Evolutionary conservation across 2,329 filamentous ascomycete species (phyloP), one percentile per base, ranked within the genome.

Genomic region (Massarina eburnea): DNA sequence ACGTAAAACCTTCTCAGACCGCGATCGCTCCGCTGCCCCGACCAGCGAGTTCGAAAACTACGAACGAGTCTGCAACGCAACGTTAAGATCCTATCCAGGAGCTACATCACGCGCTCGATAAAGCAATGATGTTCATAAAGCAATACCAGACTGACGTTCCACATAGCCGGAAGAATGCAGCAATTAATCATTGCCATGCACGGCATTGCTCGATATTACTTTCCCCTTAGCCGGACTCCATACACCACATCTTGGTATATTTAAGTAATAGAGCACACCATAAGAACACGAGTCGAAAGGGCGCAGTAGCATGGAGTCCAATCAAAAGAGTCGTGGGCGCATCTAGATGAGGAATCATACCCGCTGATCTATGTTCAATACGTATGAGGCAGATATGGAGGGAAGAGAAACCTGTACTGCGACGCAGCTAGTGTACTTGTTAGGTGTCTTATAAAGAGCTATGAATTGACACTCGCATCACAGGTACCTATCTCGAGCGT

Each of bases 351-450:
- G 47, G 50, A n/a, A 53, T 19, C n/a, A n/a, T 45, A 51, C 8
- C 50, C 52, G 50, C 41, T n/a, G 52, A 52, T 53, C 49, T 24
- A 14, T 12, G 34, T 39, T 18, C 3, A 29, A 22, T 43, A 18
- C 46, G 8, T 41, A 18, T 21, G 19, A 34, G 19, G 18, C 27
- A 33, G 24, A 26, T 21, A 9, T 12, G 20, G 8, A 22, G 29
- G 18, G 20, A 17, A 22, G 17, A 32, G 35, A 37, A 41, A 30
- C 39, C 22, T 46, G 33, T 39, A 34, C 15, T 34, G 20, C n/a
- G 12, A 10, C 29, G 24, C 20, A 20, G 24, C 30, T 32, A 27
- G n/a, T n/a, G n/a, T n/a, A 9, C 10, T 2, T 20, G 20, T 8
- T 10, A 14, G 8, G 15, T 14, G 3, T 9, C 18, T 33, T 34